Evolutionary conservation across 169 alveolate species (phyloP).

Genomic region (Fabrea salina): DNA sequence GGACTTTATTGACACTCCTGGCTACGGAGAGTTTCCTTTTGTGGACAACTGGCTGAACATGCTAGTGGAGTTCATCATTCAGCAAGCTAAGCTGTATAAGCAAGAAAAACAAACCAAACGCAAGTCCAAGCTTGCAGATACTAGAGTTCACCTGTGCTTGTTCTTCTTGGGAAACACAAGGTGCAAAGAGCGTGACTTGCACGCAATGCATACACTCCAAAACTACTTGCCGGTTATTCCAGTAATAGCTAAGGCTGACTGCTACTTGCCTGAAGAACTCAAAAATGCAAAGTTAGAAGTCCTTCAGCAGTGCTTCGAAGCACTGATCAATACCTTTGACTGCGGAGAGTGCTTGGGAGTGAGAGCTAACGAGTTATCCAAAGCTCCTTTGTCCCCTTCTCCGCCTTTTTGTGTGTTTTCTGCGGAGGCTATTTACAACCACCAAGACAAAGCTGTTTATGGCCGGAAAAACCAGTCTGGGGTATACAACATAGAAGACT

Average conservation of each 20-base stretch:
- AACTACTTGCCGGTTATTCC: constrained; percentile 8
- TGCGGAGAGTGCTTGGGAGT: neutral
- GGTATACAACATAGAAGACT: neutral
- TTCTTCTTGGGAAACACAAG: constrained; percentile 1
- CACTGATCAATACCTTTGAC: neutral
- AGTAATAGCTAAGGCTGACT: constrained; percentile 1
- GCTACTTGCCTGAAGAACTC: neutral
- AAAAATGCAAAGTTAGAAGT: neutral
- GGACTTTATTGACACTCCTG: constrained; percentile 12
- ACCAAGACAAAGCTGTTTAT: neutral
- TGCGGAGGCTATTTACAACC: neutral
- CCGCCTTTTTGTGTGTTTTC: constrained; percentile 18
- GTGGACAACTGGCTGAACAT: neutral
- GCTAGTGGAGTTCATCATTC: neutral
- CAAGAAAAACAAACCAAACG: neutral
- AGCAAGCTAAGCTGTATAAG: neutral
- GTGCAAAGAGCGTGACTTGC: neutral
- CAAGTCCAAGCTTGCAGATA: neutral
- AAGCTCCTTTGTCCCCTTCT: neutral
- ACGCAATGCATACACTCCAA: neutral
- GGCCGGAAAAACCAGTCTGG: neutral
- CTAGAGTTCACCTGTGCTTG: neutral
- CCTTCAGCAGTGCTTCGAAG: neutral
- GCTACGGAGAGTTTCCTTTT: neutral
- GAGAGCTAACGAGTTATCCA: neutral